Evolutionary conservation across 2,329 filamentous ascomycete species (phyloP).

Genomic region (Penicillium sp.): DNA sequence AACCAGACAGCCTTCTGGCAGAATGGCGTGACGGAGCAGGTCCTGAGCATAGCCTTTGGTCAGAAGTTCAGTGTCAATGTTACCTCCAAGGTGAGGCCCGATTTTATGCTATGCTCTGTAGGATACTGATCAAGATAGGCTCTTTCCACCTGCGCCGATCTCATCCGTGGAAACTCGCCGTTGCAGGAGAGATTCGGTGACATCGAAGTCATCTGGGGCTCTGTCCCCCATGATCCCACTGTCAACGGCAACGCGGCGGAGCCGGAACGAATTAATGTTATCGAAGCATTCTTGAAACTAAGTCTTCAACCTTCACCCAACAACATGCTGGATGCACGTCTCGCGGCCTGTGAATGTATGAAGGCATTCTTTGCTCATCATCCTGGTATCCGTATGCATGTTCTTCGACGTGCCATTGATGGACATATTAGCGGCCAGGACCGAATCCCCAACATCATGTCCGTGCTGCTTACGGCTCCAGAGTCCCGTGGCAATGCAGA

Average conservation of each 20-base stretch:
- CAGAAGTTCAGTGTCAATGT: slow-evolving; percentile 70
- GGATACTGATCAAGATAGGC: slow-evolving; percentile 54
- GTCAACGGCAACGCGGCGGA: slow-evolving; percentile 48
- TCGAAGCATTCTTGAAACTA: slow-evolving; percentile 85
- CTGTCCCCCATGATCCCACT: slow-evolving; percentile 16
- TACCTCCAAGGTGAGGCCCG: slow-evolving; percentile 66
- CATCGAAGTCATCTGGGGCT: slow-evolving; percentile 63
- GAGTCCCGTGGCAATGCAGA: slow-evolving; percentile 65
- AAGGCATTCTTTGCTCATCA: slow-evolving; percentile 90
- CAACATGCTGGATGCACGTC: slow-evolving; percentile 72
- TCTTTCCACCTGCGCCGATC: slow-evolving; percentile 78
- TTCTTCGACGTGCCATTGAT: slow-evolving; percentile 82
- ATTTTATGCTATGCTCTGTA: background rate
- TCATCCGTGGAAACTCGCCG: slow-evolving; percentile 75
- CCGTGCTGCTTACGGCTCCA: slow-evolving; percentile 70
- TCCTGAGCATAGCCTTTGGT: slow-evolving; percentile 80
- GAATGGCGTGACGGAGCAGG: slow-evolving; percentile 72
- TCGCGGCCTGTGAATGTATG: slow-evolving; percentile 84
- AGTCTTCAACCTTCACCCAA: slow-evolving; percentile 66
- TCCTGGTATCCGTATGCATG: slow-evolving; percentile 76
- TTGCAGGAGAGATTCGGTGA: slow-evolving; percentile 90
- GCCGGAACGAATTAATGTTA: slow-evolving; percentile 74
- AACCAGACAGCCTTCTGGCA: slow-evolving; percentile 88
- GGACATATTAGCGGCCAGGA: slow-evolving; percentile 75
- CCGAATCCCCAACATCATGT: slow-evolving; percentile 84